These are phyloP conservation scores for Beauveria sp. DNA, from an alignment of 2,329 filamentous ascomycete species.

Conservation along the genomic window DNA sequence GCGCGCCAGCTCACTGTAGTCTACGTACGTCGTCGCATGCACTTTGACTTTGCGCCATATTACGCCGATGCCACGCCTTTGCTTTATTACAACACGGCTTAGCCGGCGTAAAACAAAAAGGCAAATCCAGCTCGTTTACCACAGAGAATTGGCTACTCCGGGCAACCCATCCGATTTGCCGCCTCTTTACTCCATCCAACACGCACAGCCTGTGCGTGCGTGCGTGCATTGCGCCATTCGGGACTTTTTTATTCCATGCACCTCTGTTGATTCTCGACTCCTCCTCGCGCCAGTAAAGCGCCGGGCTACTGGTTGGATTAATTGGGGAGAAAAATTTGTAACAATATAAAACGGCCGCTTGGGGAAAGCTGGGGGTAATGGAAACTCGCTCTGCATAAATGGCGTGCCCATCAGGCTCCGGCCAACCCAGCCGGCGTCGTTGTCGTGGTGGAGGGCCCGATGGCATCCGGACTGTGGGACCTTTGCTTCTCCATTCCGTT, in stretches of 20 bases:
- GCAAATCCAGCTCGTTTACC: neutral
- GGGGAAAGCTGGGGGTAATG: slow-evolving; percentile 3
- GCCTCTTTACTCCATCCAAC: neutral
- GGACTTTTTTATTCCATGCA: neutral
- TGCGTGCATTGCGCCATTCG: slow-evolving; percentile 1
- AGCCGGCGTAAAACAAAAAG: neutral
- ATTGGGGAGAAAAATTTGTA: neutral
- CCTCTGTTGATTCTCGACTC: neutral
- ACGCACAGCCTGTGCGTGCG: neutral
- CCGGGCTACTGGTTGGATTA: neutral
- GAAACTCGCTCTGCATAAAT: slow-evolving; percentile 1
- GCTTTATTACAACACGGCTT: neutral
- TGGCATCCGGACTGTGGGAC: slow-evolving; percentile 1
- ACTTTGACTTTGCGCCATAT: neutral
- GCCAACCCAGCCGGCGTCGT: neutral
- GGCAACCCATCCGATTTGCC: neutral
- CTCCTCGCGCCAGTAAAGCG: neutral
- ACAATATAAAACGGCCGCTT: neutral
- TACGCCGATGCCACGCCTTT: neutral
- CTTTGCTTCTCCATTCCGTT: no score
- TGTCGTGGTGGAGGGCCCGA: slow-evolving; percentile 4
- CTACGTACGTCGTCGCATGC: no score
- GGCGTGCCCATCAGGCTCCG: slow-evolving; percentile 1
- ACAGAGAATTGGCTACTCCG: neutral
- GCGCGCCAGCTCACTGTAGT: neutral